Evolutionary conservation across 805 yeast species (phyloP).

Genomic region (Debaryomyces castellii): DNA sequence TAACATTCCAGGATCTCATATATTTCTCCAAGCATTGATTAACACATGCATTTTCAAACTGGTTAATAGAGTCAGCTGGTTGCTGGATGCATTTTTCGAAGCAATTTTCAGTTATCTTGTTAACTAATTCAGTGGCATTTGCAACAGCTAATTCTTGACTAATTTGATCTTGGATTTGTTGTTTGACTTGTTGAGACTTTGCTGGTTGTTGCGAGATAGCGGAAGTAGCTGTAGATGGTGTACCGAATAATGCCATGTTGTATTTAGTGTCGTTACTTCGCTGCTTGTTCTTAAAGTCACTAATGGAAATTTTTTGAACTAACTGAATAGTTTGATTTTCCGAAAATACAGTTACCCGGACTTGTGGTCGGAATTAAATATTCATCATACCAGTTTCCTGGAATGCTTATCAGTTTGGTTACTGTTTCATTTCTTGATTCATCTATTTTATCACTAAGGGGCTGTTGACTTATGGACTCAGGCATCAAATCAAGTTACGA

Average conservation of each 20-base stretch:
- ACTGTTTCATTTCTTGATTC: background rate
- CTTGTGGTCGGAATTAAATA: background rate
- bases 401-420: background rate
- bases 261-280: background rate
- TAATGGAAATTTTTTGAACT: background rate
- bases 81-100: constrained; percentile 71
- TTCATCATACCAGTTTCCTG: background rate
- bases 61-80: constrained; percentile 53
- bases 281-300: background rate
- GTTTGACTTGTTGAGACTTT: constrained; percentile 44
- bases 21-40: constrained; percentile 81
- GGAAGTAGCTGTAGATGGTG: constrained; percentile 14
- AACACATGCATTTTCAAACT: constrained; percentile 64
- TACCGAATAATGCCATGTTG: constrained; percentile 27
- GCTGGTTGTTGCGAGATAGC: constrained; percentile 4
- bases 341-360: background rate
- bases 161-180: constrained; percentile 66
- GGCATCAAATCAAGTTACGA: background rate
- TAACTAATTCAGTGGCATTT: constrained; percentile 84
- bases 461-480: background rate
- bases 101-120: constrained; percentile 83
- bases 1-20: constrained; percentile 86
- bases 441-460: background rate
- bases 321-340: background rate
- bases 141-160: constrained; percentile 86